Evolutionary conservation across 495 filamentous ascomycete species (phyloP), one percentile per base, ranked within the genome.

Genomic region (Annulohypoxylon stygium): DNA sequence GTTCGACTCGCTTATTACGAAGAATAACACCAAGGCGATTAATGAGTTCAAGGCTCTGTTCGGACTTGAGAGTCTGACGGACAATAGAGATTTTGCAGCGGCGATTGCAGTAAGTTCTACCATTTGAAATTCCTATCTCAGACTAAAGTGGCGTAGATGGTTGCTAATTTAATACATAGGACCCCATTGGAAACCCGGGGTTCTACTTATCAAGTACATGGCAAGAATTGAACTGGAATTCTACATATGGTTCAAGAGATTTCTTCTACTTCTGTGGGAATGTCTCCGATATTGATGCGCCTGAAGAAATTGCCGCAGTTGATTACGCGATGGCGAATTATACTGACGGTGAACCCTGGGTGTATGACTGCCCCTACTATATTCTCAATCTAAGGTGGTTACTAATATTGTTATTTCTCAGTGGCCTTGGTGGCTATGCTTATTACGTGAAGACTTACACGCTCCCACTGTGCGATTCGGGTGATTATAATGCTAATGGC

Each of bases 221-320:
- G 84, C 84, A 86, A 62, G 85, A 86, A 62, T 66, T 87, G 16
- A 84, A 82, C 58, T 86, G 83, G 83, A 76, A 78, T 50, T 67
- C 66, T 3, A 78, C 60, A 14, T 75, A 80, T 51, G 78, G 79
- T 3, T 79, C 77, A 18, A 70, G 78, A 26, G 81, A 87, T 66
- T 87, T 87, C 61, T 86, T 81, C 67, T 68, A 83, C 51, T 87
- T 87, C 76, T 86, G 84, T 65, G 76, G 75, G 5, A 87, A 86
- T 59, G 82, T 87, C 36, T 81, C 84, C 1, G 81, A 86, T 62
- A 78, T 84, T 7, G 70, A 83, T 47, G 77, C 85, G 11, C 81
- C 84, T 1, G 76, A 73, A 43, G 79, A 79, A 16, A 79, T 85
- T 36, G 79, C 81, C 0, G 70, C 77, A 2, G 75, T 85, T 8